Percentiles rank a stretch among this genome's conserved stretches.
phyloP scores from a whole-genome alignment of 2,329 filamentous ascomycete genomes.

The Paecilomyces formosus region DNA sequence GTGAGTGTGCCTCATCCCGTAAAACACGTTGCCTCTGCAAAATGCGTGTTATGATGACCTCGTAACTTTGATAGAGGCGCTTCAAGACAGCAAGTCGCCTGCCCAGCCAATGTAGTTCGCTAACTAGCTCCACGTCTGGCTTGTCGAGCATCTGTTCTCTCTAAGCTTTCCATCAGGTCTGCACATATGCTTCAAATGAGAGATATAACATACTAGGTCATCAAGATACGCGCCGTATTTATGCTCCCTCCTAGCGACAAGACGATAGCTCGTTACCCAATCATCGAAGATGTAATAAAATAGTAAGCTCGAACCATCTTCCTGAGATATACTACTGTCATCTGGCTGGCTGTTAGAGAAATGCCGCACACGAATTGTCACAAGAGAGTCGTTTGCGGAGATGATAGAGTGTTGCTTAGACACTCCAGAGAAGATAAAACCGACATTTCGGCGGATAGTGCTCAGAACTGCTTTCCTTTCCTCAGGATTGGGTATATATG shows the following conservation, averaged over 20 bases:
- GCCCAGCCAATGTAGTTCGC: conserved; percentile 52
- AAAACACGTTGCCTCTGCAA: conserved; percentile 43
- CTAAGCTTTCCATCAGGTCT: conserved; percentile 19
- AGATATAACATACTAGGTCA: conserved; percentile 33
- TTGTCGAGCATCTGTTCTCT: conserved; percentile 49
- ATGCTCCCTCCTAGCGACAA: conserved; percentile 52
- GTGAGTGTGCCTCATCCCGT: conserved; percentile 25
- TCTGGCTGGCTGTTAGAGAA: conserved; percentile 22
- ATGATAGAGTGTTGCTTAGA: conserved; percentile 45
- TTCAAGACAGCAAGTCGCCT: conserved; percentile 55
- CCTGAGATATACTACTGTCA: conserved; percentile 29
- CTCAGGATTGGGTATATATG: conserved; percentile 23
- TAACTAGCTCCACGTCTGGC: conserved; percentile 38
- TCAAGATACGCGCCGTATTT: conserved; percentile 44
- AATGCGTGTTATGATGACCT: conserved; percentile 55
- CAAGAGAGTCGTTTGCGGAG: conserved; percentile 43
- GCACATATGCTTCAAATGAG: too few relatives aligned
- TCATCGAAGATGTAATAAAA: conserved; percentile 64
- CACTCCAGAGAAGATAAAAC: conserved; percentile 55
- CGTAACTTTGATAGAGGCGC: conserved; percentile 55
- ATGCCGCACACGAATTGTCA: conserved; percentile 39
- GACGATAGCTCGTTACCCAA: conserved; percentile 55
- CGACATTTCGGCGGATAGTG: conserved; percentile 48
- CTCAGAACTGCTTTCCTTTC: conserved; percentile 22
- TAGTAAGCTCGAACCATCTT: conserved; percentile 53